Evolutionary conservation across 345 rosid genomes (phyloP).

Genomic region (Ceriops decandra): DNA sequence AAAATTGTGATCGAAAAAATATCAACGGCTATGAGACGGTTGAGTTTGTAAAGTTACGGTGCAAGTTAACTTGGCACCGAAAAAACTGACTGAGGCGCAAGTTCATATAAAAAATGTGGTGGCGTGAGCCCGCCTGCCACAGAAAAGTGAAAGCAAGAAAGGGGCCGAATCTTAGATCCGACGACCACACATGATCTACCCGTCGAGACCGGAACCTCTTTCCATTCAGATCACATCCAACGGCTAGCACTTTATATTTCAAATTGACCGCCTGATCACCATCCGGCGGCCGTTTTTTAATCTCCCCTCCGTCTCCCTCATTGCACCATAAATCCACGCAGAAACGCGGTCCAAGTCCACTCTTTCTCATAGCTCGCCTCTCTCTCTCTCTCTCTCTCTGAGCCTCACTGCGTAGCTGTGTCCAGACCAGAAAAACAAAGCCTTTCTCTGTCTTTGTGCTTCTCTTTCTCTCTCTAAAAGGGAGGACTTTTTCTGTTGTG

Average conservation of each 20-base stretch:
- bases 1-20: neutral
- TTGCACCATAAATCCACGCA: conserved; percentile 30
- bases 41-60: neutral
- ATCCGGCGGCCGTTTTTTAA: conserved; percentile 57
- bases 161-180: conserved; percentile 45
- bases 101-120: conserved; percentile 4
- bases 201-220: conserved; percentile 41
- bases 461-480: conserved; percentile 14
- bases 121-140: conserved; percentile 71
- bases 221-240: conserved; percentile 32
- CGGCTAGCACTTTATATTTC: conserved; percentile 22
- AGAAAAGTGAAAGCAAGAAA: conserved; percentile 30
- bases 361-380: neutral
- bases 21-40: conserved; percentile 11
- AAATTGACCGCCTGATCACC: conserved; percentile 24
- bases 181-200: conserved; percentile 43
- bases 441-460: neutral
- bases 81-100: no score
- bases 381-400: neutral
- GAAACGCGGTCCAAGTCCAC: conserved; percentile 28
- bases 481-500: neutral
- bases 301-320: conserved; percentile 23
- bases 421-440: no score
- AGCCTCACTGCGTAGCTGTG: neutral
- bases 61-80: no score